phyloP scores from a whole-genome alignment of 768 basidiomycete species.

The Neoboletus brunneissimus region DNA sequence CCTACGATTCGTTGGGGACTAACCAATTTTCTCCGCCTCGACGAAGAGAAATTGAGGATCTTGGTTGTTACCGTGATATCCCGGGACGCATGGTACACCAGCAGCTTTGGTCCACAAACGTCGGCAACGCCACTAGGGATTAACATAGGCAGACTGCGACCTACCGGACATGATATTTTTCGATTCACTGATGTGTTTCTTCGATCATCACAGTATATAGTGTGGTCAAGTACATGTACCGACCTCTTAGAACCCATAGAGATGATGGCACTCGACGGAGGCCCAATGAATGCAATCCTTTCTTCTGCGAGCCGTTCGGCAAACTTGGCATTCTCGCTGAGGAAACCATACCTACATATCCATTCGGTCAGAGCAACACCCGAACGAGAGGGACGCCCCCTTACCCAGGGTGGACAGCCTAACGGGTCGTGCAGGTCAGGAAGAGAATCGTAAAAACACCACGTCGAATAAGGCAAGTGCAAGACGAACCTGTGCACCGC shows the following conservation, averaged over 20 bases:
- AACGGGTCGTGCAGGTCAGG: background rate
- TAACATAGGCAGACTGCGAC: slow-evolving; percentile 13
- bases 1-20: background rate
- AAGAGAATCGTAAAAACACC: background rate
- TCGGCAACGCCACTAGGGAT: background rate
- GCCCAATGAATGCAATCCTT: slow-evolving; percentile 88
- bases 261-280: slow-evolving; percentile 81
- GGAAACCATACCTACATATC: slow-evolving; percentile 71
- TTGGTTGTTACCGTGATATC: slow-evolving; percentile 87
- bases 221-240: slow-evolving; percentile 1
- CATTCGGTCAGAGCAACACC: background rate
- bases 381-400: background rate
- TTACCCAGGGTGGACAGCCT: slow-evolving; percentile 94
- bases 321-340: slow-evolving; percentile 89
- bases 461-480: background rate
- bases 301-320: slow-evolving; percentile 69
- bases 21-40: slow-evolving; percentile 73
- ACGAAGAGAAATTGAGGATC: slow-evolving; percentile 62
- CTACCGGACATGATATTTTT: slow-evolving; percentile 91
- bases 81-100: slow-evolving; percentile 90
- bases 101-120: slow-evolving; percentile 52
- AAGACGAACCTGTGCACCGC: slow-evolving; percentile 74
- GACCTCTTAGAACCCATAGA: slow-evolving; percentile 97
- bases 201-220: background rate
- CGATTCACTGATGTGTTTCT: slow-evolving; percentile 60